phyloP scores from a whole-genome alignment of 2,329 filamentous ascomycete species.

The Cercospora berteroae region DNA sequence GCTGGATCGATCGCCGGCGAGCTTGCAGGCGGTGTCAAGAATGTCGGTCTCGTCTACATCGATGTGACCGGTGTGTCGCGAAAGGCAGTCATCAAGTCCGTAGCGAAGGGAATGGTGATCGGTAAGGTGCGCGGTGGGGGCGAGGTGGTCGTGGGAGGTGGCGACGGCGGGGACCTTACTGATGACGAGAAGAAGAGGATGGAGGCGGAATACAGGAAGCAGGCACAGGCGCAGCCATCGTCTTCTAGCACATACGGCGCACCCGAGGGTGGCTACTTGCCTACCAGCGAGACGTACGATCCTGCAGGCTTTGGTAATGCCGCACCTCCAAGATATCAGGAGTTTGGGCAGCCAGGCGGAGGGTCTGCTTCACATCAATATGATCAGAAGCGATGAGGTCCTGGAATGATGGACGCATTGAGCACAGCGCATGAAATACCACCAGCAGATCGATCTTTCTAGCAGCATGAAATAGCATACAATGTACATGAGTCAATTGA shows the following conservation, averaged over 20 bases:
- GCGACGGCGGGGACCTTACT: conserved; percentile 51
- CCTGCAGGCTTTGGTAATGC: conserved; percentile 30
- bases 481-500: not conserved
- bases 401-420: not conserved
- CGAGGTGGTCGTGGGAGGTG: conserved; percentile 70
- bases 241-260: conserved; percentile 8
- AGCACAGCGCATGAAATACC: conserved; percentile 9
- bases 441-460: not conserved
- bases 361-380: conserved; percentile 9
- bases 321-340: conserved; percentile 32
- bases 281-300: conserved; percentile 28
- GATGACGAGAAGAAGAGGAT: conserved; percentile 40
- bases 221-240: conserved; percentile 32
- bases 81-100: conserved; percentile 85
- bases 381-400: conserved; percentile 7
- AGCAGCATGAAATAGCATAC: not conserved
- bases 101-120: conserved; percentile 94
- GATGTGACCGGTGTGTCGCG: conserved; percentile 91
- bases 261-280: conserved; percentile 24
- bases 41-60: conserved; percentile 95
- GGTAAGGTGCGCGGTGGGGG: conserved; percentile 73
- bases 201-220: conserved; percentile 27
- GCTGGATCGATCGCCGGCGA: conserved; percentile 74
- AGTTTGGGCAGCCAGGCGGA: conserved; percentile 26
- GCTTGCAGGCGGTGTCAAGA: conserved; percentile 85